Conservation (phyloP, 176 grass and related monocot species). For the Raddia guianensis region DNA sequence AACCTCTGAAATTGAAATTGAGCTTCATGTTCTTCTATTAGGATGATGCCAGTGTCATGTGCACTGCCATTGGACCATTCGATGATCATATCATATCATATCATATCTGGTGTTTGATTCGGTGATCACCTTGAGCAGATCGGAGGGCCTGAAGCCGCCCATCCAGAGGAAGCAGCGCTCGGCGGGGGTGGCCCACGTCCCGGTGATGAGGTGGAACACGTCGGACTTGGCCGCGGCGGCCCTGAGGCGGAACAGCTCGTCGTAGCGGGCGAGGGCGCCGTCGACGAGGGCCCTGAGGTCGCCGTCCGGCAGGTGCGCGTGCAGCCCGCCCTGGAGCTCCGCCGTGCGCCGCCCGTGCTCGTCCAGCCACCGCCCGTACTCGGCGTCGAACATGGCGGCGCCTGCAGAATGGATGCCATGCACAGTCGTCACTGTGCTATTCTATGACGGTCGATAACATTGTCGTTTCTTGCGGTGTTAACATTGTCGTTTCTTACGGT, state of each 20-base stretch:
- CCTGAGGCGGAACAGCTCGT: slow-evolving; percentile 76
- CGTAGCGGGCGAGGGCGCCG: slow-evolving; percentile 57
- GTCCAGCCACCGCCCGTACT: slow-evolving; percentile 71
- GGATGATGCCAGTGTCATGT: neutral
- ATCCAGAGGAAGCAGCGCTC: slow-evolving; percentile 96
- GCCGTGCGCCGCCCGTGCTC: slow-evolving; percentile 54
- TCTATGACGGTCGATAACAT: no score
- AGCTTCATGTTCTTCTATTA: neutral
- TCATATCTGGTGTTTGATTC: no score
- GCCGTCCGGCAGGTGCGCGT: slow-evolving; percentile 51
- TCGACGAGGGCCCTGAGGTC: slow-evolving; percentile 74
- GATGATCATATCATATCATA: no score
- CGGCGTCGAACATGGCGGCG: slow-evolving; percentile 64
- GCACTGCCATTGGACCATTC: no score
- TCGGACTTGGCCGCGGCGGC: slow-evolving; percentile 49
- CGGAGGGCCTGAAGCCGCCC: slow-evolving; percentile 82
- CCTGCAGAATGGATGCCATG: slow-evolving; percentile 15
- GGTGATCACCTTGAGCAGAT: slow-evolving; percentile 65
- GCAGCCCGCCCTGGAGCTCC: slow-evolving; percentile 62
- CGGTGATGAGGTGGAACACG: slow-evolving; percentile 85
- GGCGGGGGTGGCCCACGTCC: slow-evolving; percentile 62
- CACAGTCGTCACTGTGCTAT: neutral
- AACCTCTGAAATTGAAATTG: neutral
- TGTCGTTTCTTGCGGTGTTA: no score
- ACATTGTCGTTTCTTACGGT: no score